Evolutionary conservation across 306 rosid genomes (phyloP), one percentile per base, ranked within the genome.

Genomic region (Hippophae rhamnoides): DNA sequence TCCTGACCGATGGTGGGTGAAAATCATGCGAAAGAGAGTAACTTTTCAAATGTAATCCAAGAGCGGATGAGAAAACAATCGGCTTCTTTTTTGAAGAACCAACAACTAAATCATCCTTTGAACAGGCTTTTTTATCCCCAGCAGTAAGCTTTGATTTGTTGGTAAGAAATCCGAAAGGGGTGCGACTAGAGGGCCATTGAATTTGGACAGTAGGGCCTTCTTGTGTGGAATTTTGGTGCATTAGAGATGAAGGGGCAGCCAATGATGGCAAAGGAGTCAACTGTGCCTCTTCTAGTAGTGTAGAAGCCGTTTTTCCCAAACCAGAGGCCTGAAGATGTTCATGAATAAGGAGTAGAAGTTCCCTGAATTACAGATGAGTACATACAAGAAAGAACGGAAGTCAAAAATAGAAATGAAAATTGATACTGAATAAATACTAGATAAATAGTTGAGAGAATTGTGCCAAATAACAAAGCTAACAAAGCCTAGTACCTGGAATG

Each of bases 241-340:
- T 60, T 61, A 88, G 82, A 58, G 95, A 78, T 47, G 89, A 82
- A 27, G 97, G 89, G 59, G 86, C 85, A 52, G 81, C 80, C 78
- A 93, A 68, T 41, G 78, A 81, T 13, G 94, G 90, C 70, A 93
- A 82, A 56, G 99, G 94, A 40, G 63, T 76, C 88, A 93, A 84
- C 66, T 89, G 95, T n/a, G 97, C 99, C 80, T 93, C 99, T 74
- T 84, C 89, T 52, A 93, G 83, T 72, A 93, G 72, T 7, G 63
- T 6, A 55, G 80, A 63, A 59, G 99, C 99, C 69, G 99, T 70
- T 55, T 76, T 42, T 31, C 65, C 58, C 78, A 89, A 75, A 13
- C 99, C 99, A 75, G 90, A 88, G 68, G 99, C 99, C 74, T 84
- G 95, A 27, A 93, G 83, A 78, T 93, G 99, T 70, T 93, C 99